phyloP scores from a whole-genome alignment of 2,329 filamentous ascomycete genomes.

The Blastomyces parvus region DNA sequence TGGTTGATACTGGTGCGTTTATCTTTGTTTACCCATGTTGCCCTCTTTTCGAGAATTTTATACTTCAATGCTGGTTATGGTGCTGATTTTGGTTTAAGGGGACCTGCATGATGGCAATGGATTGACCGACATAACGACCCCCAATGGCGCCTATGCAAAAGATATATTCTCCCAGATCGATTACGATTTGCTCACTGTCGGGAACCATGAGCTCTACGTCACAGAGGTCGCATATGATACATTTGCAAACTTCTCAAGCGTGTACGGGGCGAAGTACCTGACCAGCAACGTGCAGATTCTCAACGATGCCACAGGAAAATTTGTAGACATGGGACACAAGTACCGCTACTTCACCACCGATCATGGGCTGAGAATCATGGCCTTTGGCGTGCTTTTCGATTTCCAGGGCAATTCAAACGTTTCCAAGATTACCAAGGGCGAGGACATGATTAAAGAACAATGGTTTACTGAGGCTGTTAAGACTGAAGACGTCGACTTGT shows the following conservation, averaged over 20 bases:
- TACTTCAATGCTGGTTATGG: constrained; percentile 15
- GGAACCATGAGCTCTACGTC: constrained; percentile 59
- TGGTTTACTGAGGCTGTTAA: constrained; percentile 55
- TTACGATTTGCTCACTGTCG: constrained; percentile 47
- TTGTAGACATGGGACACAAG: constrained; percentile 39
- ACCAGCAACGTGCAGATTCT: constrained; percentile 46
- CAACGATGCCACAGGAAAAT: constrained; percentile 36
- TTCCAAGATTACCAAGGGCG: constrained; percentile 50
- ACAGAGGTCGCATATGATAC: constrained; percentile 54
- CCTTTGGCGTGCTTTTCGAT: constrained; percentile 44
- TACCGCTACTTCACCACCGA: constrained; percentile 45
- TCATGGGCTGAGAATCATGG: constrained; percentile 43
- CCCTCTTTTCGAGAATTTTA: background rate
- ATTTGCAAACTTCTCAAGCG: constrained; percentile 49
- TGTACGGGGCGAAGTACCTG: constrained; percentile 47
- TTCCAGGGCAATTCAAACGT: constrained; percentile 51
- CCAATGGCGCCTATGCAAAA: constrained; percentile 48
- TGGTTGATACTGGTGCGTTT: constrained; percentile 49
- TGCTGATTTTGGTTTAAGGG: constrained; percentile 21
- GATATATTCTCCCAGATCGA: constrained; percentile 44
- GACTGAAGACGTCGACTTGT: constrained; percentile 51
- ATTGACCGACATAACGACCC: constrained; percentile 50
- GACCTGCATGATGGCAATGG: constrained; percentile 60
- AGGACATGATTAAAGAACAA: constrained; percentile 42
- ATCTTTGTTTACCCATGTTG: background rate